A percentile compares a stretch with the other conserved stretches of the same genome.
These are phyloP conservation scores for Fusarium compactum DNA, from an alignment of 2,329 filamentous ascomycete species.

Conservation along the genomic window DNA sequence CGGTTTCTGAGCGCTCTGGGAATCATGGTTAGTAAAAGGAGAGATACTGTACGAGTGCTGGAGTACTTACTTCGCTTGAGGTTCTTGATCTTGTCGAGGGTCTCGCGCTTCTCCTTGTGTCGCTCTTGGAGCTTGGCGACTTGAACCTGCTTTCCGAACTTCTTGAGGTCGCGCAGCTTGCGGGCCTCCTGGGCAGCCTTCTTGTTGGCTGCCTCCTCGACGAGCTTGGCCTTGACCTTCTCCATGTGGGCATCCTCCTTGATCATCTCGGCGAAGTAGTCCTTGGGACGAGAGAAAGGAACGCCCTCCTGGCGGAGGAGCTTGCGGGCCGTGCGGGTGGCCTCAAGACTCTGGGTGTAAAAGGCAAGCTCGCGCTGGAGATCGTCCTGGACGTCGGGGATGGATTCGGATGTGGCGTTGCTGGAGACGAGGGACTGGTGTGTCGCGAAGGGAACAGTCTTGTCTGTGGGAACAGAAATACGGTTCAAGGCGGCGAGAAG, in stretches of 20 bases:
- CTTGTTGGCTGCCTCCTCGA: conserved; percentile 91
- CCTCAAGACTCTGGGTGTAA: too few relatives aligned
- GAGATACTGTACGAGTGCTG: neutral
- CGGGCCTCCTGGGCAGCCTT: conserved; percentile 92
- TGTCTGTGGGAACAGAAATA: conserved; percentile 74
- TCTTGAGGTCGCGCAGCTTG: conserved; percentile 94
- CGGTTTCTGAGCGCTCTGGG: conserved; percentile 85
- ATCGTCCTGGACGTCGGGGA: conserved; percentile 90
- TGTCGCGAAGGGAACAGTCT: conserved; percentile 80
- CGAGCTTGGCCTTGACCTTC: conserved; percentile 91
- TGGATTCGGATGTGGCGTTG: conserved; percentile 72
- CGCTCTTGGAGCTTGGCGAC: conserved; percentile 95
- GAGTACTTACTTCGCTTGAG: conserved; percentile 88
- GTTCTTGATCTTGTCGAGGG: conserved; percentile 92
- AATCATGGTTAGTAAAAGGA: conserved; percentile 42
- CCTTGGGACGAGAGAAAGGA: conserved; percentile 86
- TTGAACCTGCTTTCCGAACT: conserved; percentile 99
- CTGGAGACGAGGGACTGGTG: conserved; percentile 82
- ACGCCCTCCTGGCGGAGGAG: conserved; percentile 84
- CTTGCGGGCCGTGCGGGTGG: conserved; percentile 76
- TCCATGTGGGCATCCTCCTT: conserved; percentile 99
- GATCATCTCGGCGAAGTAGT: conserved; percentile 99
- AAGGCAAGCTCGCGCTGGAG: conserved; percentile 92
- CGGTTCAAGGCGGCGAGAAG: conserved; percentile 84
- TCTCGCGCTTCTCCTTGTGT: conserved; percentile 90